These are phyloP conservation scores for Hanseniaspora lindneri DNA, from an alignment of 805 yeast genomes.

Conservation along the genomic window DNA sequence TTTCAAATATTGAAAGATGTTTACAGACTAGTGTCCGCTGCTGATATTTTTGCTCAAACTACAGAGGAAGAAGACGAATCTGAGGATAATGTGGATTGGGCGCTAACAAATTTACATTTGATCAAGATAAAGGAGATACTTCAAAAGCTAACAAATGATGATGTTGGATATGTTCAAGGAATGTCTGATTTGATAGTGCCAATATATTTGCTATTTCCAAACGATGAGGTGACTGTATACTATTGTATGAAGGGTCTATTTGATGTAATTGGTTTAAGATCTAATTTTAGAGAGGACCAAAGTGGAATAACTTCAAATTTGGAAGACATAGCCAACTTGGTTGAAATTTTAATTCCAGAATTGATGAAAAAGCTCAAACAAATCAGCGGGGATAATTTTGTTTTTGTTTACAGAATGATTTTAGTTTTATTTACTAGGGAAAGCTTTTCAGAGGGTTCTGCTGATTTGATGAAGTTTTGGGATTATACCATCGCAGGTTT, in stretches of 20 bases:
- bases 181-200: constrained; percentile 93
- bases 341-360: constrained; percentile 82
- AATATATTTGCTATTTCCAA: constrained; percentile 45
- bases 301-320: constrained; percentile 87
- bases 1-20: constrained; percentile 87
- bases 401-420: constrained; percentile 89
- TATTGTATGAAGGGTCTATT: constrained; percentile 82
- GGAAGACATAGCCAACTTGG: constrained; percentile 67
- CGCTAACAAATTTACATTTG: constrained; percentile 66
- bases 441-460: constrained; percentile 54
- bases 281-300: constrained; percentile 84
- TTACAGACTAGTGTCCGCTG: constrained; percentile 43
- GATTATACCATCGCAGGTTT: constrained; percentile 9
- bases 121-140: constrained; percentile 62
- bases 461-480: constrained; percentile 27
- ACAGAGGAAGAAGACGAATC: constrained; percentile 18
- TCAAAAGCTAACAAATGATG: constrained; percentile 66
- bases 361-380: constrained; percentile 70
- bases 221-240: constrained; percentile 67
- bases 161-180: constrained; percentile 93
- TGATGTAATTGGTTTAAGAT: constrained; percentile 70
- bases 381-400: constrained; percentile 80
- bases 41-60: constrained; percentile 24
- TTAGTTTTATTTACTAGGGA: constrained; percentile 94
- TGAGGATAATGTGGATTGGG: constrained; percentile 40